Evolutionary conservation across 78 protist species (phyloP).

Genomic region (Acrasis kona): DNA sequence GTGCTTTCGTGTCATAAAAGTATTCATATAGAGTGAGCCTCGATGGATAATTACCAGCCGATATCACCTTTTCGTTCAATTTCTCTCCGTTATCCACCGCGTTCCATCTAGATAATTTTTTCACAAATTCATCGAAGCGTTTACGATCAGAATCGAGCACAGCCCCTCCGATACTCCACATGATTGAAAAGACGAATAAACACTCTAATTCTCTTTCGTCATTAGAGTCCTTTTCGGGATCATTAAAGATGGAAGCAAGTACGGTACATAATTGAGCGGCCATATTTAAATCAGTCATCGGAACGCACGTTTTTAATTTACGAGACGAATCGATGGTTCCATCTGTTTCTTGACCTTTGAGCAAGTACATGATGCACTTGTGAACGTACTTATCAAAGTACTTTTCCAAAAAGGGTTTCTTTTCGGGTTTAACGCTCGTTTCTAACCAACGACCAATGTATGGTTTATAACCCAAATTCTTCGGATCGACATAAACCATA

Average conservation of each 20-base stretch:
- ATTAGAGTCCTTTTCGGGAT: too few relatives aligned
- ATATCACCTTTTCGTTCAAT: not conserved
- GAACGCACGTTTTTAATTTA: not conserved
- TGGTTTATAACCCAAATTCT: constrained; percentile 62
- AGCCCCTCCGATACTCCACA: constrained; percentile 67
- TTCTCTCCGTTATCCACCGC: not conserved
- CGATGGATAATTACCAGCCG: constrained; percentile 31
- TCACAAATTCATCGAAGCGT: constrained; percentile 46
- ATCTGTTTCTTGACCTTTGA: constrained; percentile 51
- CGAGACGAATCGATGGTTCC: not conserved
- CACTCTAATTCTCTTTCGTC: constrained; percentile 33
- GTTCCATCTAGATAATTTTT: constrained; percentile 12
- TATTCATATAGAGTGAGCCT: constrained; percentile 57
- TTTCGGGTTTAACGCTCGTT: not conserved
- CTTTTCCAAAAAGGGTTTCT: constrained; percentile 6
- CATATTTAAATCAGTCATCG: constrained; percentile 30
- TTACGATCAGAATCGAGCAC: constrained; percentile 25
- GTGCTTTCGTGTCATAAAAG: constrained; percentile 18
- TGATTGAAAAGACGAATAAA: constrained; percentile 28
- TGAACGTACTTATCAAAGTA: constrained; percentile 48
- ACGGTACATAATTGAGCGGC: constrained; percentile 40
- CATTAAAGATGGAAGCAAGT: constrained; percentile 21
- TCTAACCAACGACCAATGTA: constrained; percentile 33
- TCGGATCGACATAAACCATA: constrained; percentile 87
- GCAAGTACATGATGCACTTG: constrained; percentile 7